Conservation (phyloP, 1,284 basidiomycete genomes). For the Leccinum ponderosum region DNA sequence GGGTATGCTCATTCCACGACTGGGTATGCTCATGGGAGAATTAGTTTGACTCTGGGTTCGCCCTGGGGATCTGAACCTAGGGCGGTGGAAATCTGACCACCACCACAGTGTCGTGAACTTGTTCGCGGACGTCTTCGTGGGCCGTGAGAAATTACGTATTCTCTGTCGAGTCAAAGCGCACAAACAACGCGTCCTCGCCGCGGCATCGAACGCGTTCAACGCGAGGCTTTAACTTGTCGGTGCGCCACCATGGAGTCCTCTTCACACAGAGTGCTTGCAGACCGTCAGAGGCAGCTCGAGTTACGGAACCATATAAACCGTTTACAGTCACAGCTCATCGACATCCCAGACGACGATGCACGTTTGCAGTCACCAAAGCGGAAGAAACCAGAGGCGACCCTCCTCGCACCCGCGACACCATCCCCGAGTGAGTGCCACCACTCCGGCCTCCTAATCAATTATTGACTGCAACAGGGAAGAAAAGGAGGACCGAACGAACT, state of each 20-base stretch:
- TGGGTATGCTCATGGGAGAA: conserved; percentile 78
- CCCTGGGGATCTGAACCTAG: conserved; percentile 1
- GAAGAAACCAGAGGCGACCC: conserved; percentile 40
- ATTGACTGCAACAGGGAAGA: conserved; percentile 47
- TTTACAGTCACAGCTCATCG: conserved; percentile 44
- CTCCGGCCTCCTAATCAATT: neutral
- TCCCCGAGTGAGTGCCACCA: conserved; percentile 58
- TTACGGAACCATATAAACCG: conserved; percentile 43
- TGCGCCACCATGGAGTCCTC: conserved; percentile 37
- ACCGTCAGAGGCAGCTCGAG: conserved; percentile 36
- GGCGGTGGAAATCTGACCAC: conserved; percentile 9
- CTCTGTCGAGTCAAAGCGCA: neutral
- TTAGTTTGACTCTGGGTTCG: neutral
- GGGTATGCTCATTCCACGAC: conserved; percentile 82
- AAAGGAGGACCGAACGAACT: conserved; percentile 33
- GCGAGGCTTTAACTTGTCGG: conserved; percentile 5
- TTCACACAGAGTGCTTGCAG: conserved; percentile 25
- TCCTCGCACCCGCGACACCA: conserved; percentile 66
- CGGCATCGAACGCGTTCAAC: conserved; percentile 16
- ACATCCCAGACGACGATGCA: conserved; percentile 28
- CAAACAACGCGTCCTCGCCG: conserved; percentile 23
- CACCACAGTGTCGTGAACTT: conserved; percentile 5
- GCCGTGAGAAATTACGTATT: conserved; percentile 31
- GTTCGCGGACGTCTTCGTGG: conserved; percentile 6
- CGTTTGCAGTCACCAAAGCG: conserved; percentile 48